phyloP scores from a whole-genome alignment of 1,284 basidiomycete genomes.

The Austroboletus rostrupii region DNA sequence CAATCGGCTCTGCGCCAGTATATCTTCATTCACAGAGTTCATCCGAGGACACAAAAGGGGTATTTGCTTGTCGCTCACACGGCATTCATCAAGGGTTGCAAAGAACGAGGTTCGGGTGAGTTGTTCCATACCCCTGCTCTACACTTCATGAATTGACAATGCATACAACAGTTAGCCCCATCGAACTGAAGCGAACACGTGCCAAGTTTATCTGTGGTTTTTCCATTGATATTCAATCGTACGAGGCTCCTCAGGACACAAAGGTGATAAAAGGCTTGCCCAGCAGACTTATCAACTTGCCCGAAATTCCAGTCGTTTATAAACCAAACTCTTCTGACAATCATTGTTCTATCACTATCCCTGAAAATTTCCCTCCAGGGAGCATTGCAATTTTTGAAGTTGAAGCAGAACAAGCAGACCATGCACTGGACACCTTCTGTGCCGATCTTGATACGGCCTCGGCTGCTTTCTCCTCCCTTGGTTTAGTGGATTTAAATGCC shows the following conservation, averaged over 20 bases:
- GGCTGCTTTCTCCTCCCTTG: constrained; percentile 70
- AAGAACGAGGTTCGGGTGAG: constrained; percentile 74
- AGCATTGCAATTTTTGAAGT: constrained; percentile 90
- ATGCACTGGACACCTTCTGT: constrained; percentile 69
- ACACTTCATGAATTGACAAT: constrained; percentile 1
- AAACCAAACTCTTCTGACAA: constrained; percentile 47
- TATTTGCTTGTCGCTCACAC: constrained; percentile 89
- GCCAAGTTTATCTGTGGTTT: constrained; percentile 81
- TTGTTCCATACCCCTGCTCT: constrained; percentile 1
- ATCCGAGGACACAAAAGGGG: constrained; percentile 86
- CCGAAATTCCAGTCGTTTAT: constrained; percentile 48
- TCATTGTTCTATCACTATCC: constrained; percentile 72
- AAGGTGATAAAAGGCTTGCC: constrained; percentile 70
- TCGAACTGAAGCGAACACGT: constrained; percentile 76
- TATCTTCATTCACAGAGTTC: constrained; percentile 86
- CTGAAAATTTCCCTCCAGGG: constrained; percentile 86
- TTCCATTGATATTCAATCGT: constrained; percentile 63
- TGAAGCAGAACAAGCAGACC: constrained; percentile 64
- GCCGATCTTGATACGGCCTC: constrained; percentile 62
- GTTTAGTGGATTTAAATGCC: constrained; percentile 85
- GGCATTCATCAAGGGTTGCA: constrained; percentile 77
- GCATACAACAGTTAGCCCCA: constrained; percentile 63
- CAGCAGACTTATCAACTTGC: constrained; percentile 64
- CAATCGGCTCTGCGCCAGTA: constrained; percentile 45
- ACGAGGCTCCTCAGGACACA: constrained; percentile 54